Evolutionary conservation across 306 rosid genomes (phyloP), one percentile per base, ranked within the genome.

Genomic region (Malus orientalis): DNA sequence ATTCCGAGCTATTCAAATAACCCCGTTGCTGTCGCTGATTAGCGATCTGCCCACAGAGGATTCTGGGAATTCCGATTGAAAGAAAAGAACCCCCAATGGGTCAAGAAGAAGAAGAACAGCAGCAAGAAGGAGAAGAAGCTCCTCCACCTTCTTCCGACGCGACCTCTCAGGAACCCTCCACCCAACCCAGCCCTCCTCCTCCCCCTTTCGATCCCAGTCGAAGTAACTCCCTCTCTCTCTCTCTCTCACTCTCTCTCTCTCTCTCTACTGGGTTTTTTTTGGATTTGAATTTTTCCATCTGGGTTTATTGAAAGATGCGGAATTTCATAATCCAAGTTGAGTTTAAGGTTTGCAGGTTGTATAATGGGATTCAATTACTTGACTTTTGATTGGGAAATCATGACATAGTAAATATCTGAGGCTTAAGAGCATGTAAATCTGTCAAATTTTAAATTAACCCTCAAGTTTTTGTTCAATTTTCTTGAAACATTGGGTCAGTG

Each of bases 141-240:
- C 70, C 75, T 60, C 84, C 77, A 38, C 68, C 75, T 60, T 83
- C 76, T 27, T 30, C 86, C 38, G 72, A 75, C 38, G 60, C 45
- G 69, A 72, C 62, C 42, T 22, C 85, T 45, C 74, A 49, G 27
- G 70, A 64, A 58, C 40, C 25, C 72, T 44, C 36, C 72, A 18
- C 44, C 20, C 71, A 71, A 23, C 16, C 67, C 36, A 61, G 44
- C 32, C 74, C 69, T 11, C 69, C 86, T 29, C 77, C 85, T 14
- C 83, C 85, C 11, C 78, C 85, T 1, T 87, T 87, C 63, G 94
- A 89, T 86, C 94, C 91, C 80, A 85, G 91, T 82, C 86, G 90
- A 74, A 87, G 91, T 89, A 87, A 27, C 15, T 30, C 33, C 4
- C 32, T 30, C 32, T 30, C 32, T 30, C 32, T 30, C 32, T 49